Evolutionary conservation across 345 rosid species (phyloP), one percentile per base, ranked within the genome.

Genomic region (Atalantia buxifolia): DNA sequence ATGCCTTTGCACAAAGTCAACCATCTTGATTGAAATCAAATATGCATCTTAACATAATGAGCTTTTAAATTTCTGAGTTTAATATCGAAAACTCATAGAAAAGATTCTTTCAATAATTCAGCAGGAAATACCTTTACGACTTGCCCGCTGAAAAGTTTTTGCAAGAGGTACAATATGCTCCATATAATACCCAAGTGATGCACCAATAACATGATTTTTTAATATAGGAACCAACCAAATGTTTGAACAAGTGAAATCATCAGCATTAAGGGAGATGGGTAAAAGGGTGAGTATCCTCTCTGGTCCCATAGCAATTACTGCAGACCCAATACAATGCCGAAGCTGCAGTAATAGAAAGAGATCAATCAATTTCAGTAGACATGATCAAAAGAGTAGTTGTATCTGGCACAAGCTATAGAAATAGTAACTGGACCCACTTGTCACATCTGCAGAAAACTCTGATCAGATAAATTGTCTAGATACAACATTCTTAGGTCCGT

Each of bases 111-210:
- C 33, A 25, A 62, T 61, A 56, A 18, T 72, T 78, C 69, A 53
- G 22, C 68, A 74, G 66, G 67, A 76, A 50, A 78, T 88, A 91
- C 98, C 99, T 91, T 77, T 88, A 62, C 75, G 84, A 86, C 89
- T 79, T 57, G 94, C 88, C 76, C 55, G 89, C 69, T 82, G 82
- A 76, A 92, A 84, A 4, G 92, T 86, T 75, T 87, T 90, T 36
- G 94, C 97, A 74, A 94, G 99, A 72, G 99, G 94, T 78, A 92
- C 94, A 66, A 96, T 87, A 85, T 90, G 83, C 71, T 92, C 94
- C 84, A 90, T 83, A 79, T 92, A 96, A 87, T 84, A 94, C 67
- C 81, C 86, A 48, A 96, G 86, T 24, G 98, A 89, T 85, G 95
- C 90, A 72, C 95, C 94, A 83, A 85, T 84, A 42, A 86, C 84